Evolutionary conservation across 495 filamentous ascomycete genomes (phyloP).

Genomic region (Penicillium lagena): DNA sequence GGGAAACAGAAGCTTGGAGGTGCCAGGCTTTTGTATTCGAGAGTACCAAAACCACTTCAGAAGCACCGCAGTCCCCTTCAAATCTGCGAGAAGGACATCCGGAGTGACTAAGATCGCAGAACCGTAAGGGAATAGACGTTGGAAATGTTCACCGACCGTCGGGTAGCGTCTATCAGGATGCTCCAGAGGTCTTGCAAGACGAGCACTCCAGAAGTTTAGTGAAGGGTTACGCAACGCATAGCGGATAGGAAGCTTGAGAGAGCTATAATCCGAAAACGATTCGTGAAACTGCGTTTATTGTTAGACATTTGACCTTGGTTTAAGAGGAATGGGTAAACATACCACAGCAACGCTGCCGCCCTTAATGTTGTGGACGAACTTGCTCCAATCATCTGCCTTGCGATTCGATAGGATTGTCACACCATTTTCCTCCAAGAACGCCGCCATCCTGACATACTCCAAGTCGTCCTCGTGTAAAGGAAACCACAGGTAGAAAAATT

Average conservation of each 20-base stretch:
- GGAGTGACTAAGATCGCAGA: slow-evolving; percentile 51
- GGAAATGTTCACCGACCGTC: slow-evolving; percentile 16
- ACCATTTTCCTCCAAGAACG: slow-evolving; percentile 20
- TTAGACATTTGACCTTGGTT: slow-evolving; percentile 3
- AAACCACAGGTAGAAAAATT: slow-evolving; percentile 34
- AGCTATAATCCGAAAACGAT: slow-evolving; percentile 20
- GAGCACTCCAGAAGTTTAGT: slow-evolving; percentile 33
- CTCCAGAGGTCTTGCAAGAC: slow-evolving; percentile 20
- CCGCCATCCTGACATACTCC: slow-evolving; percentile 21
- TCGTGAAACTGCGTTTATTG: slow-evolving; percentile 32
- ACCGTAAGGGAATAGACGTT: slow-evolving; percentile 53
- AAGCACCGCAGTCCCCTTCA: slow-evolving; percentile 42
- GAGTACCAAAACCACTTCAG: slow-evolving; percentile 49
- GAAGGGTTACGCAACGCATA: slow-evolving; percentile 8
- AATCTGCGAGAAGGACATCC: slow-evolving; percentile 53
- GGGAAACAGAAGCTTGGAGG: slow-evolving; percentile 34
- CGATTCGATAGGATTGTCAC: slow-evolving; percentile 24
- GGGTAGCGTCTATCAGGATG: slow-evolving; percentile 1
- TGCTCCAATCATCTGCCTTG: slow-evolving; percentile 29
- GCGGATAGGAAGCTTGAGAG: slow-evolving; percentile 19
- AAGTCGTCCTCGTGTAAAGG: slow-evolving; percentile 8
- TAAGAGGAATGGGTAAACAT: slow-evolving; percentile 5
- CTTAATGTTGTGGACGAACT: slow-evolving; percentile 25
- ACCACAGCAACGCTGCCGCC: slow-evolving; percentile 33
- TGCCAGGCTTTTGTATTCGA: slow-evolving; percentile 13